Conservation (phyloP, 169 alveolate species). For the Eimeria acervulina region DNA sequence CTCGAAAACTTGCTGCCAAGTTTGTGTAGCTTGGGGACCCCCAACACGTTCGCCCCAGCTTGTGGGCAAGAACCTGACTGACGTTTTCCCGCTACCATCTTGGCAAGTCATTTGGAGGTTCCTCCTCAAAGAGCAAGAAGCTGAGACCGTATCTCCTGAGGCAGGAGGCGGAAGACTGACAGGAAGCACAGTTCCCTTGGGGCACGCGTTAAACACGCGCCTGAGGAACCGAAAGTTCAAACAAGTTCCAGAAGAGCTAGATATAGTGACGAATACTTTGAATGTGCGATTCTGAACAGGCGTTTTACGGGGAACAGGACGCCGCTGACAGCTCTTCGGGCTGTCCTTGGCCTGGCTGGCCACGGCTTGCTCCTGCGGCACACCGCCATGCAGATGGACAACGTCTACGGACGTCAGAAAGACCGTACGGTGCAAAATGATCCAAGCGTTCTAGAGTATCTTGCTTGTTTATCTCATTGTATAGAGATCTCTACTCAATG, state of each 20-base stretch:
- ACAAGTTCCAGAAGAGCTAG: background rate
- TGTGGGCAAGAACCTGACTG: slow-evolving; percentile 27
- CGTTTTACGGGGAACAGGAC: slow-evolving; percentile 2
- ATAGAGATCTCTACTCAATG: background rate
- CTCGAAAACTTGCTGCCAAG: background rate
- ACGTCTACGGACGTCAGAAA: background rate
- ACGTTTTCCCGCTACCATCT: slow-evolving; percentile 78
- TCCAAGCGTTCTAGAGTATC: background rate
- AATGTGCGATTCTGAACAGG: background rate
- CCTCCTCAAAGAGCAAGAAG: slow-evolving; percentile 16
- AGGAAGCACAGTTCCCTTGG: slow-evolving; percentile 59
- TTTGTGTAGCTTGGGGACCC: background rate
- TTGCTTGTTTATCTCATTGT: background rate
- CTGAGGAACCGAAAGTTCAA: slow-evolving; percentile 25
- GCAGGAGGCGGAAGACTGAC: slow-evolving; percentile 79
- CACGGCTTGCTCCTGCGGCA: slow-evolving; percentile 73
- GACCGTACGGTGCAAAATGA: background rate
- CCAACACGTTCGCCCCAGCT: background rate
- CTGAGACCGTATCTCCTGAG: slow-evolving; percentile 56
- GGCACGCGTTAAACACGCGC: slow-evolving; percentile 29
- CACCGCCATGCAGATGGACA: slow-evolving; percentile 61
- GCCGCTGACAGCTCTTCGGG: slow-evolving; percentile 52
- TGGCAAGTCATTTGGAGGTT: slow-evolving; percentile 62
- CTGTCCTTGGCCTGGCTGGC: slow-evolving; percentile 70
- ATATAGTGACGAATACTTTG: background rate